These are phyloP conservation scores for Poa pratensis DNA, from an alignment of 176 grass and related monocot genomes.

Conservation along the genomic window DNA sequence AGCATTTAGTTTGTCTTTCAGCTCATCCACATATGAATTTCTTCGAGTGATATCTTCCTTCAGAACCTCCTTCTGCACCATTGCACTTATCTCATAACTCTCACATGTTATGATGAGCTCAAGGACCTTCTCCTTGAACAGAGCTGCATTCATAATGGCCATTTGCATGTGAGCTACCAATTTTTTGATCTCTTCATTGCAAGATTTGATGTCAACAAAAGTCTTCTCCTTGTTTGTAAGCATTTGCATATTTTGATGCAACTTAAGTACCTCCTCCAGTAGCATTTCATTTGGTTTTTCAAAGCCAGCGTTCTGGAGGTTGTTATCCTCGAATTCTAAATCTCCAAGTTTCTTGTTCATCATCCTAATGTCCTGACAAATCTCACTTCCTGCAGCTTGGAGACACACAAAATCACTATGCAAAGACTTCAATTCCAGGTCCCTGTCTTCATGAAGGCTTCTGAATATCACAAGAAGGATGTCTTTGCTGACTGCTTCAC, in stretches of 20 bases:
- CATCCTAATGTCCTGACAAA: slow-evolving; percentile 58
- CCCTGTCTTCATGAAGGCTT: slow-evolving; percentile 64
- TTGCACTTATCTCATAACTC: slow-evolving; percentile 78
- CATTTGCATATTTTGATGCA: slow-evolving; percentile 46
- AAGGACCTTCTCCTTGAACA: slow-evolving; percentile 82
- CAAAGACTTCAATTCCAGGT: slow-evolving; percentile 52
- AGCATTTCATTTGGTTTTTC: slow-evolving; percentile 48
- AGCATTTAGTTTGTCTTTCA: slow-evolving; percentile 81
- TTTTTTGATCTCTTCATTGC: slow-evolving; percentile 62
- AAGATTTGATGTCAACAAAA: slow-evolving; percentile 48
- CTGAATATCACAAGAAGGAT: slow-evolving; percentile 61
- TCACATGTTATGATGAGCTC: slow-evolving; percentile 81
- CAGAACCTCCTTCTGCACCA: slow-evolving; percentile 82
- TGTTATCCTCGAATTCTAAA: slow-evolving; percentile 43
- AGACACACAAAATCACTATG: slow-evolving; percentile 52
- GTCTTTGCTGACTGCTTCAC: slow-evolving; percentile 67
- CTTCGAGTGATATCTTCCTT: slow-evolving; percentile 83
- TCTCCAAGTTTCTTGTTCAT: slow-evolving; percentile 56
- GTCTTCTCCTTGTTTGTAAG: slow-evolving; percentile 52
- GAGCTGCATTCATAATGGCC: slow-evolving; percentile 70
- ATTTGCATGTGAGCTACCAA: slow-evolving; percentile 66
- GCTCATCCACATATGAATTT: slow-evolving; percentile 69
- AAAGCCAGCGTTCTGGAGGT: slow-evolving; percentile 39
- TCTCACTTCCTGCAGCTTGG: slow-evolving; percentile 49
- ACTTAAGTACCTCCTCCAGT: slow-evolving; percentile 43